Evolutionary conservation across 176 grass and related monocot genomes (phyloP), one percentile per base, ranked within the genome.

Genomic region (Elaeis guineensis): DNA sequence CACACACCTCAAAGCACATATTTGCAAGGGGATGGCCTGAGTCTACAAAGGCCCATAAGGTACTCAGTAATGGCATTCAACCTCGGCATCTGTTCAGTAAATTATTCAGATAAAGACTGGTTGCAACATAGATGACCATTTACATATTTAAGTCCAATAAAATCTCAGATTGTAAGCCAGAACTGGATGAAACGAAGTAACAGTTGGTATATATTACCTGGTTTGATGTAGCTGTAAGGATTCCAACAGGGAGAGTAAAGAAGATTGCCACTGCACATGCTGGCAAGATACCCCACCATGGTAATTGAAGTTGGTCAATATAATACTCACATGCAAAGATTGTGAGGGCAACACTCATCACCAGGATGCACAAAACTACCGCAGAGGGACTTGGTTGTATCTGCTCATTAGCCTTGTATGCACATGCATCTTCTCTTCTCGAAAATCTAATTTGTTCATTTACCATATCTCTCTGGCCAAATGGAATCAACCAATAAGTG

Each of bases 21-120:
- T 59, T 59, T 28, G 57, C 57, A 25, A 29, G 21, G 5, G 23
- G 24, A 3, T 14, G 22, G 16, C 57, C 24, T 23, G 23, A 23
- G 23, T 23, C 23, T 15, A 59, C 16, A 25, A 16, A 26, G 6
- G 6, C 57, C 23, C 12, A 59, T 59, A 24, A 59, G 25, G 57
- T 28, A 59, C 57, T 59, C 57, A 28, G 22, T 59, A 25, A 59
- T 59, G 23, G 25, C 57, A 25, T 59, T 59, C 16, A 59, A 25
- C 25, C 57, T 21, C 17, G 23, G 57, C 5, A 23, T 25, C 57
- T 59, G 4, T 23, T 23, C 55, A 25, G 12, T 6, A 24, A 23
- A 26, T 26, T 26, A 26, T 26, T 26, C 25, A 26, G 4, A 26
- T 26, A 26, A 26, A 26, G 32, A 35, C 5, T 9, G 32, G 7